Evolutionary conservation across 768 basidiomycete genomes (phyloP).

Genomic region (Flagelloscypha sp.): DNA sequence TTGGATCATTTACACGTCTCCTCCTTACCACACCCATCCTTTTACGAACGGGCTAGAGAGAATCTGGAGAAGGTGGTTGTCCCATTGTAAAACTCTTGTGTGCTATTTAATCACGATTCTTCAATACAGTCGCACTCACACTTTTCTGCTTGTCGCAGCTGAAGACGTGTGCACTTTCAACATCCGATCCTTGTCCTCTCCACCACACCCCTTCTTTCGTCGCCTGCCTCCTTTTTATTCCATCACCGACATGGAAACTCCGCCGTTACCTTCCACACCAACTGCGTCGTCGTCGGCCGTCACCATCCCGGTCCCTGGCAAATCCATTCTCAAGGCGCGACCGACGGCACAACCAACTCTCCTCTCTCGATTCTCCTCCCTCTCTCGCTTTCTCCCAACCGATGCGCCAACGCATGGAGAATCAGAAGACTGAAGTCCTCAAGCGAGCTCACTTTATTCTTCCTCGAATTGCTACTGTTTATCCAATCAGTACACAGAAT

Average conservation of each 20-base stretch:
- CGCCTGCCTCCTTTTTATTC: too few relatives aligned
- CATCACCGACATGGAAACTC: slow-evolving; percentile 6
- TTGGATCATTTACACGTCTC: too few relatives aligned
- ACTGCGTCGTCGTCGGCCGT: slow-evolving; percentile 76
- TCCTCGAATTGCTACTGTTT: slow-evolving; percentile 77
- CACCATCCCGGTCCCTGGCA: slow-evolving; percentile 71
- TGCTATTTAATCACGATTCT: too few relatives aligned
- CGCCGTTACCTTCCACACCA: slow-evolving; percentile 42
- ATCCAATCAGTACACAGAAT: slow-evolving; percentile 79
- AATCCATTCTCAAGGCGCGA: slow-evolving; percentile 74
- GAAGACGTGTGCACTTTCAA: too few relatives aligned
- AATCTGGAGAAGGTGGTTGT: too few relatives aligned
- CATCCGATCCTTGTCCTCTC: too few relatives aligned
- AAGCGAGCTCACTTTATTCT: slow-evolving; percentile 90
- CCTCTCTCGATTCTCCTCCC: slow-evolving; percentile 65
- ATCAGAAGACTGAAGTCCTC: slow-evolving; percentile 52
- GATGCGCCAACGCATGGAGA: slow-evolving; percentile 23
- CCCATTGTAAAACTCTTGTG: too few relatives aligned
- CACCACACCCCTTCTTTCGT: too few relatives aligned
- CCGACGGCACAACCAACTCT: slow-evolving; percentile 60
- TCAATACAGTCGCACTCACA: too few relatives aligned
- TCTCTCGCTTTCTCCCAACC: slow-evolving; percentile 65
- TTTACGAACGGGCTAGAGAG: too few relatives aligned
- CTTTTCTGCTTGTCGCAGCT: too few relatives aligned
- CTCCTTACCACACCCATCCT: too few relatives aligned